These are phyloP conservation scores for Ustilago sp. DNA, from an alignment of 1,284 basidiomycete genomes.

Conservation along the genomic window DNA sequence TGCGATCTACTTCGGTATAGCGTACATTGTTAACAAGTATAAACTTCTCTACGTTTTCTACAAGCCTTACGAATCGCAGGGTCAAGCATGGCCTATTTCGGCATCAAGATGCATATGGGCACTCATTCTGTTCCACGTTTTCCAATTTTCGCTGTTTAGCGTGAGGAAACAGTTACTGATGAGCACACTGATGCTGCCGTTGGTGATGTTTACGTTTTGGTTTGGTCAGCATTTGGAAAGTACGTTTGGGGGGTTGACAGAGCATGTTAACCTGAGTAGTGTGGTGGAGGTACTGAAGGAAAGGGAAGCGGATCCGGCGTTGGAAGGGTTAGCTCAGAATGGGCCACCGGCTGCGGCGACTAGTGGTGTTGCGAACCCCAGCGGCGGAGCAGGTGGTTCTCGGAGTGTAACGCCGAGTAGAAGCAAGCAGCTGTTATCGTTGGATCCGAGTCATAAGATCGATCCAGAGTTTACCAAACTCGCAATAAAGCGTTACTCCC, in stretches of 20 bases:
- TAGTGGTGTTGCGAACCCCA: conserved; percentile 5
- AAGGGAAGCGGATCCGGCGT: conserved; percentile 13
- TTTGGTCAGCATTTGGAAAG: conserved; percentile 84
- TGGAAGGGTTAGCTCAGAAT: conserved; percentile 44
- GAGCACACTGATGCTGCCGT: conserved; percentile 81
- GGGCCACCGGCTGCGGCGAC: conserved; percentile 24
- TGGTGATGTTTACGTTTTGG: conserved; percentile 80
- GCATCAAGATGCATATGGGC: conserved; percentile 68
- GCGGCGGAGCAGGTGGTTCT: background rate
- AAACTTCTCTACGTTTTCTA: conserved; percentile 94
- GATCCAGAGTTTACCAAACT: conserved; percentile 49
- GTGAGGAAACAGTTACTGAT: conserved; percentile 81
- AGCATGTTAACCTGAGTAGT: conserved; percentile 73
- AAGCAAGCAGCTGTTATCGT: conserved; percentile 31
- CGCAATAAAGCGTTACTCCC: conserved; percentile 75
- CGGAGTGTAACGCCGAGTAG: conserved; percentile 25
- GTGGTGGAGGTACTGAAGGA: conserved; percentile 54
- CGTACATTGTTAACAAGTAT: conserved; percentile 88
- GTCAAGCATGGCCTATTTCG: conserved; percentile 86
- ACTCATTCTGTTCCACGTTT: conserved; percentile 65
- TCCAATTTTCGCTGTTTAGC: conserved; percentile 78
- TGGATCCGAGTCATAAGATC: conserved; percentile 35
- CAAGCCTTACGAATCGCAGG: conserved; percentile 90
- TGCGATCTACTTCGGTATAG: conserved; percentile 91
- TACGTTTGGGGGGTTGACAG: conserved; percentile 81